Evolutionary conservation across 1,284 basidiomycete genomes (phyloP), one percentile per base, ranked within the genome.

Genomic region (Schizopora paradoxa): DNA sequence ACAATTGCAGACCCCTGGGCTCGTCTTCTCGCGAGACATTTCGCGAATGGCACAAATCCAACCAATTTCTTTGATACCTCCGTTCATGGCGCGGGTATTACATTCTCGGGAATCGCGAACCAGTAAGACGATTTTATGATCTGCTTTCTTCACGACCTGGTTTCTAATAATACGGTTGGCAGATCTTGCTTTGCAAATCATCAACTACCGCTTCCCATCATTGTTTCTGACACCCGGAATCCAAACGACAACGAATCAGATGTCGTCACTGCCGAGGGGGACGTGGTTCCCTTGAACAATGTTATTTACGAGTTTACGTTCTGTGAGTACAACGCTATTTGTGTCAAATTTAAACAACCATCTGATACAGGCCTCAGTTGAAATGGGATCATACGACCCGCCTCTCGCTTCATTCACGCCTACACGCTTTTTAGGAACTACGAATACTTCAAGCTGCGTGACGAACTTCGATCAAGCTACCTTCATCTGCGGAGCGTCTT

Each of bases 391-490:
- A 3, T 76, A 59, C 49, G 74, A 76, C 45, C 68, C 71, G 18
- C 60, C 61, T 38, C 57, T 76, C 2, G 64, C 65, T 11, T 69
- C 72, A 0, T 73, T 72, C 49, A 62, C 62, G 5, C 69, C 69
- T 0, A 69, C 65, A 28, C 58, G 64, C 45, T 63, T 66, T 46
- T 51, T 75, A 13, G 73, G 71, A n/a, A 70, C 70, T 13, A 62
- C 59, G 4, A 73, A 72, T 45, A 54, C 56, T 6, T 65, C 61
- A 18, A 26, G 65, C 3, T 79, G 77, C 45, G 61, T 69, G 2
- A 68, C 67, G 0, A 67, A 66, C n/a, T 78, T 71, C 54, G 75
- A 78, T 43, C 71, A 75, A 49, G 59, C 66, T 0, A 57, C 65
- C n/a, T 62, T 68, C 36, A 54, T 76, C 6, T 52, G 62, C 11